Evolutionary conservation across 345 rosid species (phyloP).

Genomic region (Hibiscus trionum): DNA sequence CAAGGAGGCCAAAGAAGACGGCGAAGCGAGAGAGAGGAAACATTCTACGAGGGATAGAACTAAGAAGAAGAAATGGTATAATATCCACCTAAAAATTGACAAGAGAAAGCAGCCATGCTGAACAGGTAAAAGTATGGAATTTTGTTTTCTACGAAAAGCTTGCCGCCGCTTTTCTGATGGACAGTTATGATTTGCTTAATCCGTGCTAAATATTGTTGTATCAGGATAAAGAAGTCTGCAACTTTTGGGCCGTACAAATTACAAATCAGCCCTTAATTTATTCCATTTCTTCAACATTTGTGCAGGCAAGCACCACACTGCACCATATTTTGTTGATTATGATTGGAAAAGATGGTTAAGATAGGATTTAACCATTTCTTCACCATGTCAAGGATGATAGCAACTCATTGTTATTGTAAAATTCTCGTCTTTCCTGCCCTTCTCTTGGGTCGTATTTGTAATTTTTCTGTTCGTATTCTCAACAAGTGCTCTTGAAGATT

Average conservation of each 20-base stretch:
- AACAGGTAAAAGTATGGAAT: slow-evolving; percentile 16
- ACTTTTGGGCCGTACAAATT: not conserved
- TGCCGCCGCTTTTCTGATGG: not conserved
- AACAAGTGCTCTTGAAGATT: slow-evolving; percentile 24
- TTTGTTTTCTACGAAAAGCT: not conserved
- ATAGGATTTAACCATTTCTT: slow-evolving; percentile 6
- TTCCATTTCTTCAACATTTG: slow-evolving; percentile 9
- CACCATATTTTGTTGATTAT: not conserved
- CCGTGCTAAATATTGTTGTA: not conserved
- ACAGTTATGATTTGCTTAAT: slow-evolving; percentile 1
- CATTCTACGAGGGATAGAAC: slow-evolving; percentile 40
- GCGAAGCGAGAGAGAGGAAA: slow-evolving; percentile 52
- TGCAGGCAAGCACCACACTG: slow-evolving; percentile 3
- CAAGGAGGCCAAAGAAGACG: slow-evolving; percentile 60
- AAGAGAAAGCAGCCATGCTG: slow-evolving; percentile 92
- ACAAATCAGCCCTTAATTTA: not conserved
- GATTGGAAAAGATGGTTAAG: slow-evolving; percentile 7
- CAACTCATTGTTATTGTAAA: slow-evolving; percentile 27
- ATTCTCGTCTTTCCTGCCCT: slow-evolving; percentile 9
- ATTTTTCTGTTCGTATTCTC: slow-evolving; percentile 9
- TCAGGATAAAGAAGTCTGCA: slow-evolving; percentile 1
- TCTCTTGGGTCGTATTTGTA: not conserved
- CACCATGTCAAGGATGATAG: slow-evolving; percentile 17
- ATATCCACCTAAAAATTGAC: slow-evolving; percentile 70
- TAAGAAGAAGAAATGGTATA: slow-evolving; percentile 88